Conservation (phyloP, 768 basidiomycete genomes). For the Phanerochaete sordida region DNA sequence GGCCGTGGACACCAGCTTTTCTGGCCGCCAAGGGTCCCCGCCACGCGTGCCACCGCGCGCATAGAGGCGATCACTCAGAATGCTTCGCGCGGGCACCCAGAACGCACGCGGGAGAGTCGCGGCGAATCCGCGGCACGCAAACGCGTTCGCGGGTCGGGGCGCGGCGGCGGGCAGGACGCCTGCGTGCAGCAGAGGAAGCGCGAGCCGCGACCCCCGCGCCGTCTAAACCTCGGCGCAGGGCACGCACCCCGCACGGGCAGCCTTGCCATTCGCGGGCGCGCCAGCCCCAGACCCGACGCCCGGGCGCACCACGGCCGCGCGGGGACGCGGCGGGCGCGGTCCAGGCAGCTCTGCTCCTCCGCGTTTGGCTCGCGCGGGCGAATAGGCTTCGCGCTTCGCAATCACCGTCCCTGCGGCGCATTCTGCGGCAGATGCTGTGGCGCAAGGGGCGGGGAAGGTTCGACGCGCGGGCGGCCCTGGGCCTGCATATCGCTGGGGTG, state of each 20-base stretch:
- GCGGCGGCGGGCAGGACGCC: neutral
- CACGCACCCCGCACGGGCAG: neutral
- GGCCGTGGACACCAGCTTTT: neutral
- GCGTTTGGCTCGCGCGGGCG: neutral
- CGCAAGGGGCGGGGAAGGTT: neutral
- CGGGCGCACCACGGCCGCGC: neutral
- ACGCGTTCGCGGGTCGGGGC: neutral
- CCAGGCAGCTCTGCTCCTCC: neutral
- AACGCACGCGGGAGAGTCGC: slow-evolving; percentile 26
- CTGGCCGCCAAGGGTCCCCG: neutral
- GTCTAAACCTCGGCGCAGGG: neutral
- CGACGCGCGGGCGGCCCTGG: neutral
- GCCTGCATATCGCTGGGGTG: too few species aligned
- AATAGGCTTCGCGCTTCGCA: neutral
- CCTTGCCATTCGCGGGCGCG: neutral
- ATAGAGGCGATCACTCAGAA: neutral
- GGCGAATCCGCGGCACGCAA: slow-evolving; percentile 1
- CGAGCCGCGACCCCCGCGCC: neutral
- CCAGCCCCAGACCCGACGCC: neutral
- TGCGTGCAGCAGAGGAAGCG: neutral
- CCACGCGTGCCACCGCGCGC: neutral
- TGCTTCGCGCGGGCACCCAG: slow-evolving; percentile 8
- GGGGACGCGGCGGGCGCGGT: neutral
- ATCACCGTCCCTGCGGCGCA: neutral
- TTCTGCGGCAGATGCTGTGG: neutral